A percentile compares a stretch with the other conserved stretches of the same genome.
Evolutionary conservation across 208 protist genomes (phyloP).

Genomic region (Vickermania ingenoplastis): DNA sequence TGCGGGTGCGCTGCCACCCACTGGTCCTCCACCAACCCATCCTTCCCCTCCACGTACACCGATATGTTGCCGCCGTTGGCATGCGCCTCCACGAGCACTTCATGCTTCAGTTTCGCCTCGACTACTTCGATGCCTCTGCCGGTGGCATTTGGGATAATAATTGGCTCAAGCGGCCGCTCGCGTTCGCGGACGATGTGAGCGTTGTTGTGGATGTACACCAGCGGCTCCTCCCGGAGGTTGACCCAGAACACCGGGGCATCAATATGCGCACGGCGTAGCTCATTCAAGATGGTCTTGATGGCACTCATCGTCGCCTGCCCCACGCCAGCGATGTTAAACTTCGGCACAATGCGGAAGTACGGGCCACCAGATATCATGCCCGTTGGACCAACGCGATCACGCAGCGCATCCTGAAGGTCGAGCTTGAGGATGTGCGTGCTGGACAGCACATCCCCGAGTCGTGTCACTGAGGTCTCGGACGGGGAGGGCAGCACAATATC

Average conservation of each 20-base stretch:
- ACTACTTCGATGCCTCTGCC: conserved; percentile 59
- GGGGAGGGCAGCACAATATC: conserved; percentile 67
- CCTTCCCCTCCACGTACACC: conserved; percentile 49
- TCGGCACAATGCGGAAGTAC: conserved; percentile 81
- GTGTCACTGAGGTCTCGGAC: conserved; percentile 36
- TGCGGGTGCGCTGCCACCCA: conserved; percentile 64
- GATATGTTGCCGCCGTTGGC: conserved; percentile 83
- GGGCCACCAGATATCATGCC: conserved; percentile 77
- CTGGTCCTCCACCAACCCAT: conserved; percentile 74
- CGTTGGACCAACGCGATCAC: conserved; percentile 37
- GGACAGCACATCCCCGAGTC: conserved; percentile 73
- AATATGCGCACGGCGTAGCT: conserved; percentile 53
- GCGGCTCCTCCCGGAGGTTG: conserved; percentile 81
- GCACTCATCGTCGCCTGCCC: conserved; percentile 69
- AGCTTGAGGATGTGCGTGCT: conserved; percentile 65
- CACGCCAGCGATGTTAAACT: conserved; percentile 75
- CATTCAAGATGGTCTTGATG: conserved; percentile 70
- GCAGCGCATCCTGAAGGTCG: conserved; percentile 68
- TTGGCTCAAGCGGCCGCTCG: conserved; percentile 53
- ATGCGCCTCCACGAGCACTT: conserved; percentile 72
- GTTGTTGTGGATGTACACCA: conserved; percentile 81
- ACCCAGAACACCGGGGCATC: conserved; percentile 71
- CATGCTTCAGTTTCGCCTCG: conserved; percentile 76
- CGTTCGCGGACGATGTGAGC: conserved; percentile 81
- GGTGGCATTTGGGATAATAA: conserved; percentile 80